Conservation (phyloP, 352 stramenopile species). For the Globisporangium nodosum region DNA sequence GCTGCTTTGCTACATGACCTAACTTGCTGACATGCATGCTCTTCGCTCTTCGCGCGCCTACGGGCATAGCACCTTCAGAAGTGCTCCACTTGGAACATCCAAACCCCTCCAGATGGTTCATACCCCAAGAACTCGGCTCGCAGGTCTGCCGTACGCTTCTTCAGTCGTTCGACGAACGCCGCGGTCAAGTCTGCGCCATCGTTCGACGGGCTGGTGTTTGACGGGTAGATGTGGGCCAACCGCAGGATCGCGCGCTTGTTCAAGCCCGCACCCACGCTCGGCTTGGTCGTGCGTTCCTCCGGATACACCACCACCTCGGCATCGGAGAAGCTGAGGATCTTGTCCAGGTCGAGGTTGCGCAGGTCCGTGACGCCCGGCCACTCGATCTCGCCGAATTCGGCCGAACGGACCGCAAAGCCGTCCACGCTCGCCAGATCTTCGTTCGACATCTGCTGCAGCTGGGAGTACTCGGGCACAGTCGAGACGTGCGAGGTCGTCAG, state of each 20-base stretch:
- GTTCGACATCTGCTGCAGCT: slow-evolving; percentile 32
- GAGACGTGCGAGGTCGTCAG: slow-evolving; percentile 35
- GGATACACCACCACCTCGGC: slow-evolving; percentile 43
- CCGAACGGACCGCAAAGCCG: slow-evolving; percentile 33
- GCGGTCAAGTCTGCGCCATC: slow-evolving; percentile 11
- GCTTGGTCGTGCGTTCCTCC: slow-evolving; percentile 30
- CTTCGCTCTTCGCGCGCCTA: no score
- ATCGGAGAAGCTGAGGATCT: slow-evolving; percentile 29
- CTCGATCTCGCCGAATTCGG: slow-evolving; percentile 27
- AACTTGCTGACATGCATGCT: no score
- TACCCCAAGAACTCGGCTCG: slow-evolving; percentile 38
- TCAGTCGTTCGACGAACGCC: slow-evolving; percentile 32
- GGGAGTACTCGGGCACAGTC: slow-evolving; percentile 24
- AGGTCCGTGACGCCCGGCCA: slow-evolving; percentile 40
- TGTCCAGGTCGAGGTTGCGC: slow-evolving; percentile 37
- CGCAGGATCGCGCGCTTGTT: slow-evolving; percentile 48
- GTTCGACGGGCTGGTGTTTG: slow-evolving; percentile 1
- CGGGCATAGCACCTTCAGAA: slow-evolving; percentile 16
- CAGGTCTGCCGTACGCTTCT: slow-evolving; percentile 26
- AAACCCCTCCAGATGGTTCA: slow-evolving; percentile 23
- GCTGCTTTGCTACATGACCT: not conserved
- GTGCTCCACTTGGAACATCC: slow-evolving; percentile 43
- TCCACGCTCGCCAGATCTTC: slow-evolving; percentile 31
- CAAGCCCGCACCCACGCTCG: slow-evolving; percentile 24
- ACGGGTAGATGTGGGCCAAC: slow-evolving; percentile 25